phyloP scores from a whole-genome alignment of 2,329 filamentous ascomycete species.

The Penicillium janthinellum region DNA sequence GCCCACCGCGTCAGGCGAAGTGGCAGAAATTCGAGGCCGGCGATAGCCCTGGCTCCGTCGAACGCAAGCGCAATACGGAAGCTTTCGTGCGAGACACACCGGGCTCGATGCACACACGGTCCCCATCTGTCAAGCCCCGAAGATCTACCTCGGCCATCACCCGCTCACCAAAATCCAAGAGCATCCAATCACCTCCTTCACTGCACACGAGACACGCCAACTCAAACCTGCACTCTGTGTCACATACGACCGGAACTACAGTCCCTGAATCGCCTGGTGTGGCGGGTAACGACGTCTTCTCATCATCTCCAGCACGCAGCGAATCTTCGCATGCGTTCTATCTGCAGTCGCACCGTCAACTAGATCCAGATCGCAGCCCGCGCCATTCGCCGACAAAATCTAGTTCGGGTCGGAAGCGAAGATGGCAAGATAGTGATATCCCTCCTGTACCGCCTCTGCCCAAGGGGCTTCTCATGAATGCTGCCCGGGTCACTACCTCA shows the following conservation, averaged over 20 bases:
- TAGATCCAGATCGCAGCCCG: constrained; percentile 25
- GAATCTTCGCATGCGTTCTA: constrained; percentile 19
- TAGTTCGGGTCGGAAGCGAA: constrained; percentile 19
- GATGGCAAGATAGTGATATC: constrained; percentile 34
- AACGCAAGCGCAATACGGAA: constrained; percentile 29
- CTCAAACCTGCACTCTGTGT: constrained; percentile 25
- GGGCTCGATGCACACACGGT: constrained; percentile 22
- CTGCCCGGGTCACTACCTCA: constrained; percentile 32
- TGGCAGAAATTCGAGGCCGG: constrained; percentile 33
- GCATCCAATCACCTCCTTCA: constrained; percentile 15
- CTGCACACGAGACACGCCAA: constrained; percentile 29
- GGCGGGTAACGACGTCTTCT: constrained; percentile 12
- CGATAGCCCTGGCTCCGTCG: constrained; percentile 39
- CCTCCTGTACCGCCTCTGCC: constrained; percentile 46
- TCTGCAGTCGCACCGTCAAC: constrained; percentile 26
- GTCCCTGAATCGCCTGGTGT: not conserved
- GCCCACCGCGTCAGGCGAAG: constrained; percentile 31
- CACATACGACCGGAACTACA: constrained; percentile 4
- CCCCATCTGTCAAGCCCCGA: constrained; percentile 22
- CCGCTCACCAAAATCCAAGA: constrained; percentile 27
- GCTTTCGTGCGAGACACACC: constrained; percentile 7
- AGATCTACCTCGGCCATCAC: constrained; percentile 20
- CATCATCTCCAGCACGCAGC: constrained; percentile 14
- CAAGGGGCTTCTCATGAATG: constrained; percentile 33
- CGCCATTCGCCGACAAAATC: constrained; percentile 21